Percentiles rank a stretch among this genome's conserved stretches.
Evolutionary conservation across 768 basidiomycete genomes (phyloP).

Genomic region (Suillus spraguei): DNA sequence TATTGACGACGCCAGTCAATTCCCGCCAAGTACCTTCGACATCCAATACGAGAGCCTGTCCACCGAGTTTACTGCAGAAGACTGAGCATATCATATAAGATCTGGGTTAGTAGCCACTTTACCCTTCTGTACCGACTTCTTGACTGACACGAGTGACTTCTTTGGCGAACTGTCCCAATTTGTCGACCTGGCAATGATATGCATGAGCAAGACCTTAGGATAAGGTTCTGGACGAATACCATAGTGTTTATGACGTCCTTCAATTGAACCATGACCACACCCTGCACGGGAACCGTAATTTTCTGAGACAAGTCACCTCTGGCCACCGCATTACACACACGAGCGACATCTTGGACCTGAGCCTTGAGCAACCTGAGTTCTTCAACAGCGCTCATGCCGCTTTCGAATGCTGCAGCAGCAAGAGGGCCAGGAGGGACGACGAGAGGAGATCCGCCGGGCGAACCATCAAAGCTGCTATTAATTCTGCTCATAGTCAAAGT

Average conservation of each 20-base stretch:
- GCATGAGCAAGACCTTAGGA: constrained; percentile 2
- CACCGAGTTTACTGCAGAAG: constrained; percentile 67
- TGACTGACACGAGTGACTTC: constrained; percentile 87
- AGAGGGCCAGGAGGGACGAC: constrained; percentile 60
- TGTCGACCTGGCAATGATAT: constrained; percentile 49
- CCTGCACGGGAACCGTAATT: constrained; percentile 78
- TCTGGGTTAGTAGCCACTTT: constrained; percentile 32
- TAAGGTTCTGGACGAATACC: constrained; percentile 34
- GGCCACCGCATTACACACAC: constrained; percentile 82
- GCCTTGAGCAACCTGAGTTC: constrained; percentile 81
- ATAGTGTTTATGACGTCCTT: constrained; percentile 79
- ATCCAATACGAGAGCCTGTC: constrained; percentile 83
- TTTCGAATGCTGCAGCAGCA: constrained; percentile 56
- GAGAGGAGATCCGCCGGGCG: constrained; percentile 39
- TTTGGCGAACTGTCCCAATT: constrained; percentile 85
- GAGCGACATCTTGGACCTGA: constrained; percentile 81
- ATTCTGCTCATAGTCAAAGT: constrained; percentile 38
- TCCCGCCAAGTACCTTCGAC: constrained; percentile 93
- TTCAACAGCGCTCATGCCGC: constrained; percentile 69
- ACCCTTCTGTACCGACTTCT: constrained; percentile 85
- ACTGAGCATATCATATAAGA: constrained; percentile 29
- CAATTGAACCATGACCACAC: constrained; percentile 78
- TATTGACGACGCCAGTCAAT: constrained; percentile 81
- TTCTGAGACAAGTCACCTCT: constrained; percentile 76
- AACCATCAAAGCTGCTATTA: constrained; percentile 25